A percentile compares a stretch with the other conserved stretches of the same genome.
These are phyloP conservation scores for Ophiostoma sp. DNA, from an alignment of 2,329 filamentous ascomycete genomes.

Conservation along the genomic window DNA sequence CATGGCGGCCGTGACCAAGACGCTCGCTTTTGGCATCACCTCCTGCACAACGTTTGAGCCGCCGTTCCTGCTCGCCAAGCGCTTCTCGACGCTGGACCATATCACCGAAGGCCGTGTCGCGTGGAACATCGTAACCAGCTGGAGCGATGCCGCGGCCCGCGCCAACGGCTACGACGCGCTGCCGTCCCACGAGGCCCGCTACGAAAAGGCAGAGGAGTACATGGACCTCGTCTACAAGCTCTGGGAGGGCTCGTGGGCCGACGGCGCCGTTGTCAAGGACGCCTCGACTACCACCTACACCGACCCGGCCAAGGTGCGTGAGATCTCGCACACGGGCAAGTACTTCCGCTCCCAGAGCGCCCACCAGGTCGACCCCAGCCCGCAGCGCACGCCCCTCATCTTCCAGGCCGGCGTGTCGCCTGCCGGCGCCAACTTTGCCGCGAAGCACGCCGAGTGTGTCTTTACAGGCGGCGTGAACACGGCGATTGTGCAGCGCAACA, in stretches of 20 bases:
- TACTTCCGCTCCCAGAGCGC: slow-evolving; percentile 13
- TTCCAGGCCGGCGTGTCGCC: slow-evolving; percentile 27
- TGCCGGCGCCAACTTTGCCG: slow-evolving; percentile 25
- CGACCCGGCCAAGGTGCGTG: slow-evolving; percentile 20
- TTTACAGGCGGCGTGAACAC: slow-evolving; percentile 25
- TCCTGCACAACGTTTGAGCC: slow-evolving; percentile 19
- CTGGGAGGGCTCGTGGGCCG: slow-evolving; percentile 22
- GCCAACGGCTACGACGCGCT: slow-evolving; percentile 24
- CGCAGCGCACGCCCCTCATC: slow-evolving; percentile 30
- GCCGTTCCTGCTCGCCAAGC: slow-evolving; percentile 20
- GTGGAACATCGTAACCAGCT: slow-evolving; percentile 27
- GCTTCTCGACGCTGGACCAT: slow-evolving; percentile 24
- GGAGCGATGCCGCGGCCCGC: slow-evolving; percentile 23
- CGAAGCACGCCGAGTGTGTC: slow-evolving; percentile 27
- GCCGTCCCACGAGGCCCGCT: slow-evolving; percentile 25
- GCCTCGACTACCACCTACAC: slow-evolving; percentile 6
- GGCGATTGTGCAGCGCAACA: slow-evolving; percentile 16
- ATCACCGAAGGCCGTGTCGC: slow-evolving; percentile 21
- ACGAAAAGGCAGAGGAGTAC: slow-evolving; percentile 23
- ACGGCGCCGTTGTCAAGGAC: slow-evolving; percentile 19
- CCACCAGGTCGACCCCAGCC: slow-evolving; percentile 18
- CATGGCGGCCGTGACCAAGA: slow-evolving; percentile 25
- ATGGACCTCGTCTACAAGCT: slow-evolving; percentile 14
- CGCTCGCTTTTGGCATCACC: slow-evolving; percentile 23
- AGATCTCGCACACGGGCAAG: slow-evolving; percentile 19